Base-by-base conservation (phyloP, 2,329 filamentous ascomycete genomes). In the Sclerotinia nivalis region DNA sequence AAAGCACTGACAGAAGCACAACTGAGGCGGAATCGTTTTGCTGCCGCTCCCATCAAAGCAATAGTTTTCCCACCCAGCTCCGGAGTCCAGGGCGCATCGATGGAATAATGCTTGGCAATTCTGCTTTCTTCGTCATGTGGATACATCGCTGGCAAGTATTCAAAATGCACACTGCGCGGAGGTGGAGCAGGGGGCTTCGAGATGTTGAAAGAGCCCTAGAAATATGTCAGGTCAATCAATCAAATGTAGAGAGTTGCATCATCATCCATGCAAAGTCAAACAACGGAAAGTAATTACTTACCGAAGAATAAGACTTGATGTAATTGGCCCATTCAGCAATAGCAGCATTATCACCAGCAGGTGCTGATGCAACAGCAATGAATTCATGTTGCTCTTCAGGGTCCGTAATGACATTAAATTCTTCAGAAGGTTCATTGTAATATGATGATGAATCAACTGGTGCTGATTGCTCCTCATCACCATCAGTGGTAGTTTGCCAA, bases 1-100 rank as follows among this genome's bases (percentile, higher is more conserved):
- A 81, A 77, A 45, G 80, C 72, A 72, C 80, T 81, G 25, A 81
- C 71, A 12, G 78, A 76, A 15, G 76, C 79, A 69, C 71, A 75
- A 6, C 69, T 56, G 2, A 74, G 75, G 31, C 72, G 68, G 40
- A 80, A 79, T 31, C 74, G 73, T 37, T 75, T 74, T 69, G 74
- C 75, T 9, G 76, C 74, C 18, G 73, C 64, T 22, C 58, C n/a
- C 13, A 79, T 71, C 2, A 78, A 67, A 2, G 68, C 68, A 34
- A 69, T 67, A 31, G 72, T 72, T 43, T 74, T 74, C 18, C 73
- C 70, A 22, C 72, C 68, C 28, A 73, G 70, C 64, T 72, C 73
- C 13, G 71, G 25, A 45, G 72, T 69, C 71, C 77, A 78, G 0
- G 75, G 65, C 37, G 70, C 67, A 43, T 77, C 74, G 28, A 76